Evolutionary conservation across 106 monocot species (phyloP).

Genomic region (Platanthera guangdongensis): DNA sequence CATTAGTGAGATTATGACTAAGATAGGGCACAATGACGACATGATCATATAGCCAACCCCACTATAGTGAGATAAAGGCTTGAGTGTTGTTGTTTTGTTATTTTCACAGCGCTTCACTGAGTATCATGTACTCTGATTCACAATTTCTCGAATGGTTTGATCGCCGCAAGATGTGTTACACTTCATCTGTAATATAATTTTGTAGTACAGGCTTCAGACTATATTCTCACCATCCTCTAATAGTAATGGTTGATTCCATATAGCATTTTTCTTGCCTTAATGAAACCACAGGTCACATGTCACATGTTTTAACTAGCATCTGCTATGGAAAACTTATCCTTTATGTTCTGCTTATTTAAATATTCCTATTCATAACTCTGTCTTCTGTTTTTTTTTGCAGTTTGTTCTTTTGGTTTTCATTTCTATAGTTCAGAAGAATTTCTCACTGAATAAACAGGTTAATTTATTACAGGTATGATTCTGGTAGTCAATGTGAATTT

Average conservation of each 20-base stretch:
- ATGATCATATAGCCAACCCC: no score
- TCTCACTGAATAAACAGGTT: slow-evolving; percentile 34
- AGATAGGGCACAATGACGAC: no score
- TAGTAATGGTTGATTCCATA: background rate
- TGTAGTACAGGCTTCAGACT: background rate
- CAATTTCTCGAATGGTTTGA: background rate
- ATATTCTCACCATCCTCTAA: background rate
- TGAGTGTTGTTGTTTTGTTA: no score
- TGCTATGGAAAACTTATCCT: background rate
- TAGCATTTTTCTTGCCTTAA: background rate
- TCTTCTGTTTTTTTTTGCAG: slow-evolving; percentile 7
- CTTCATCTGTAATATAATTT: background rate
- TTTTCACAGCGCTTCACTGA: background rate
- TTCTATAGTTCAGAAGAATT: slow-evolving; percentile 45
- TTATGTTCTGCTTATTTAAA: background rate
- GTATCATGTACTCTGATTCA: background rate
- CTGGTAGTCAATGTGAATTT: background rate
- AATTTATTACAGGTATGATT: slow-evolving; percentile 29
- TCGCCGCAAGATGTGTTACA: background rate
- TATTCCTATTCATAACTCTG: background rate
- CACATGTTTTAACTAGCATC: background rate
- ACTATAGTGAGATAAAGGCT: no score
- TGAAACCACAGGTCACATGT: background rate
- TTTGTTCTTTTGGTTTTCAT: slow-evolving; percentile 25
- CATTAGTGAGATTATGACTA: no score